Conservation (phyloP, 306 rosid genomes). For the Urtica urens region DNA sequence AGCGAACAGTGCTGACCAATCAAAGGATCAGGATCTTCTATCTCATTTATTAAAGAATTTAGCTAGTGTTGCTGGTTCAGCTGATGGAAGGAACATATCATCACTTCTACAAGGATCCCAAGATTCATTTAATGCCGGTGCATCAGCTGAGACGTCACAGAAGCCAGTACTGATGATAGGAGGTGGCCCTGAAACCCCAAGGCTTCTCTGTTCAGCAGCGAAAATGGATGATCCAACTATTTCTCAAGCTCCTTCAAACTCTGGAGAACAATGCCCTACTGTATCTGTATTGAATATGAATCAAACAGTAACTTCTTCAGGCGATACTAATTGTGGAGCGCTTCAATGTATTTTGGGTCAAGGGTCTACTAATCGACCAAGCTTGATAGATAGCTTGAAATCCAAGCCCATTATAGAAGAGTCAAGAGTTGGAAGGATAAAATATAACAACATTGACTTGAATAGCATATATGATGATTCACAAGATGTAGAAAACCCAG, state of each 20-base stretch:
- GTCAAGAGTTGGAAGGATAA: slow-evolving; percentile 21
- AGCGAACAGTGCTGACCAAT: slow-evolving; percentile 49
- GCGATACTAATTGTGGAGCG: neutral
- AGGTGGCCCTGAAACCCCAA: slow-evolving; percentile 19
- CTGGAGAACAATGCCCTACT: slow-evolving; percentile 19
- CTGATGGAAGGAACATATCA: slow-evolving; percentile 40
- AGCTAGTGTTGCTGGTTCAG: slow-evolving; percentile 40
- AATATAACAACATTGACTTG: slow-evolving; percentile 45
- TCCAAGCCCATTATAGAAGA: slow-evolving; percentile 20
- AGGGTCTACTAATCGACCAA: slow-evolving; percentile 14
- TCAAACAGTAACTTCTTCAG: slow-evolving; percentile 24
- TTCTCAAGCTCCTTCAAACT: slow-evolving; percentile 16
- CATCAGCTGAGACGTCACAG: slow-evolving; percentile 21
- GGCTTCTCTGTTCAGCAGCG: slow-evolving; percentile 31
- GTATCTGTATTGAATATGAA: slow-evolving; percentile 21
- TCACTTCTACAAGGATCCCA: slow-evolving; percentile 48
- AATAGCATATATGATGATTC: slow-evolving; percentile 38
- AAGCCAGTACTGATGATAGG: slow-evolving; percentile 30
- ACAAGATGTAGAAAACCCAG: slow-evolving; percentile 30
- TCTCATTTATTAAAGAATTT: slow-evolving; percentile 54
- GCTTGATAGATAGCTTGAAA: slow-evolving; percentile 21
- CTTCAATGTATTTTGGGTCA: slow-evolving; percentile 2
- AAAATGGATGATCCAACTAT: slow-evolving; percentile 20
- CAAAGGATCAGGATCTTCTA: slow-evolving; percentile 48
- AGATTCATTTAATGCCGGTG: slow-evolving; percentile 33